Conservation (phyloP, 1,284 basidiomycete genomes). For the Ceratobasidium sp. region DNA sequence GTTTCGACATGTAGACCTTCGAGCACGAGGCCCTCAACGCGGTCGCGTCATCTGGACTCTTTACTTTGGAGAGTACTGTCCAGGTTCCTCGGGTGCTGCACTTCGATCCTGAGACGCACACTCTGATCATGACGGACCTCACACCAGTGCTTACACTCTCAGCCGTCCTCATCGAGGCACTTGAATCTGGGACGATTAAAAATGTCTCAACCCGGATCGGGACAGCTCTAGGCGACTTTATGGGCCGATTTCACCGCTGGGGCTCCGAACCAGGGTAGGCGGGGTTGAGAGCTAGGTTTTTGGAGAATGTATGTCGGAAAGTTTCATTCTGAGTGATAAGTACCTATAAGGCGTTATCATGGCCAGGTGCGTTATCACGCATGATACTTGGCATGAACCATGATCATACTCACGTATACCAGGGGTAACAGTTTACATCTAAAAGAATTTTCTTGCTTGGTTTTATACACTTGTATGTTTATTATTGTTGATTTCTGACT, state of each 20-base stretch:
- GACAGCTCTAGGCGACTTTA: conserved; percentile 28
- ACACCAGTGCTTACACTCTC: not conserved
- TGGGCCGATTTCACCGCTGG: conserved; percentile 38
- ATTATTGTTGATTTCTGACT: no score
- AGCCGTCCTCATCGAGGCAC: not conserved
- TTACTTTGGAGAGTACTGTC: conserved; percentile 3
- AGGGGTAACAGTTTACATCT: no score
- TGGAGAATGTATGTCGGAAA: conserved; percentile 17
- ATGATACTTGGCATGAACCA: no score
- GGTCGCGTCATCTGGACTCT: not conserved
- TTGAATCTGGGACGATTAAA: not conserved
- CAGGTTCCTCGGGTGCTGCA: conserved; percentile 5
- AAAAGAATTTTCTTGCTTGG: no score
- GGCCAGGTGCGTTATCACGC: no score
- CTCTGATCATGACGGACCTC: conserved; percentile 28
- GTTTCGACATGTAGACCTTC: not conserved
- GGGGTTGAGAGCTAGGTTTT: not conserved
- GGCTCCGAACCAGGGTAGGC: not conserved
- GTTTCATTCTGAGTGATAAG: no score
- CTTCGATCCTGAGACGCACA: conserved; percentile 26
- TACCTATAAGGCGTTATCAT: no score
- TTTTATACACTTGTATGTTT: no score
- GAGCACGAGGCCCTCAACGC: conserved; percentile 25
- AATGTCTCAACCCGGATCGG: not conserved
- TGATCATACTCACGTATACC: no score